Conservation (phyloP, 2,329 filamentous ascomycete genomes). For the Hypoxylon sp. region DNA sequence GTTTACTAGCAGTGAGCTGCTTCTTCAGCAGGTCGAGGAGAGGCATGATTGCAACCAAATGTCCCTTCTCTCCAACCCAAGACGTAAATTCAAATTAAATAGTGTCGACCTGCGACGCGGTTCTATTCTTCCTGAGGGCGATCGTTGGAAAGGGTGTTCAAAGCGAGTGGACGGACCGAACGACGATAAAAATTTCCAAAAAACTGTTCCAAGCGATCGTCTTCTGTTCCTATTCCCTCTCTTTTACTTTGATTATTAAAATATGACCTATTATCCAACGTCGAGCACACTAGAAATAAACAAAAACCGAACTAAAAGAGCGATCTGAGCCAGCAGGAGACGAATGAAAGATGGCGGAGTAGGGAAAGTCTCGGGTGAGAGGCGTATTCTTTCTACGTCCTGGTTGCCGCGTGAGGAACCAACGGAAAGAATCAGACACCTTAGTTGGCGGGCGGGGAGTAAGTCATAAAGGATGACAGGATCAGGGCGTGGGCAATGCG, state of each 20-base stretch:
- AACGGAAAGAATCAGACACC: constrained; percentile 54
- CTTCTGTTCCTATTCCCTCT: constrained; percentile 32
- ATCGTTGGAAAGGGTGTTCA: constrained; percentile 38
- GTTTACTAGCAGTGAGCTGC: constrained; percentile 78
- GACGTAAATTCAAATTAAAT: constrained; percentile 54
- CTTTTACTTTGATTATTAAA: constrained; percentile 48
- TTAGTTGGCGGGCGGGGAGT: constrained; percentile 51
- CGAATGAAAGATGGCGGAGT: constrained; percentile 59
- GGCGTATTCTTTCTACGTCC: constrained; percentile 62
- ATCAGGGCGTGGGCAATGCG: constrained; percentile 36
- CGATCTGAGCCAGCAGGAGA: constrained; percentile 74
- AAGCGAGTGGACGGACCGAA: constrained; percentile 39
- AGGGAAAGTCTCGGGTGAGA: constrained; percentile 56
- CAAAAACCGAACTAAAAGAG: constrained; percentile 61
- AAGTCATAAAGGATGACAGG: constrained; percentile 59
- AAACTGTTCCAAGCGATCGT: constrained; percentile 25
- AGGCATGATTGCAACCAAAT: constrained; percentile 60
- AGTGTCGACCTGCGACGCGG: constrained; percentile 71
- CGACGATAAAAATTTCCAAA: constrained; percentile 31
- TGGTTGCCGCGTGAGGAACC: constrained; percentile 57
- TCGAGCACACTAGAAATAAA: constrained; percentile 49
- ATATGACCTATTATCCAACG: constrained; percentile 49
- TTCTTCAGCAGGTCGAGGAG: constrained; percentile 65
- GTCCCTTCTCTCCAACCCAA: constrained; percentile 50
- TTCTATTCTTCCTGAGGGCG: constrained; percentile 41